Conservation (phyloP, 495 filamentous ascomycete species). For the Aspergillus steynii region DNA sequence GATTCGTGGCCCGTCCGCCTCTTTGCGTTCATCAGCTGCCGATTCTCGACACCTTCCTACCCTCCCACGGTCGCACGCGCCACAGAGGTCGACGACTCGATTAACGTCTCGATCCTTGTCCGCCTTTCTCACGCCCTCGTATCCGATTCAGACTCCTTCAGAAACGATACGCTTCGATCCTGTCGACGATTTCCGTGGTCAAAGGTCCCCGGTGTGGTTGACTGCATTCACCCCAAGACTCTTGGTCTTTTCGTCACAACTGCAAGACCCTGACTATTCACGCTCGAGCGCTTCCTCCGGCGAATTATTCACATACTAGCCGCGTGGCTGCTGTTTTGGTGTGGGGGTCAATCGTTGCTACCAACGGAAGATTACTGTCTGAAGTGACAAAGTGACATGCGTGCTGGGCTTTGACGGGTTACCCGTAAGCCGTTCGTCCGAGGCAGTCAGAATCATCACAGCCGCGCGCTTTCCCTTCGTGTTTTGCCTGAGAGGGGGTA, state of each 20-base stretch:
- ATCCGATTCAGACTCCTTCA: not conserved
- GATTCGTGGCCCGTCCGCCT: conserved; percentile 33
- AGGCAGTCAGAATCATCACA: conserved; percentile 17
- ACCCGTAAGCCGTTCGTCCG: conserved; percentile 12
- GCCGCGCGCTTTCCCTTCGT: conserved; percentile 34
- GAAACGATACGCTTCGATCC: not conserved
- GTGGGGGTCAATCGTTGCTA: not conserved
- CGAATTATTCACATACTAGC: not conserved
- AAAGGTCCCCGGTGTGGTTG: not conserved
- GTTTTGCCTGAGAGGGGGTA: conserved; percentile 53
- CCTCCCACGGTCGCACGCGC: conserved; percentile 30
- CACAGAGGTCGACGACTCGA: conserved; percentile 17
- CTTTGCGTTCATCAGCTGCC: conserved; percentile 27
- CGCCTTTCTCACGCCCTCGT: not conserved
- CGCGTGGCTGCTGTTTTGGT: not conserved
- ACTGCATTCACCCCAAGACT: not conserved
- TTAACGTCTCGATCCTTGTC: conserved; percentile 21
- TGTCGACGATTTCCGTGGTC: not conserved
- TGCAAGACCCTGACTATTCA: not conserved
- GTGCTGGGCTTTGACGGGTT: conserved; percentile 33
- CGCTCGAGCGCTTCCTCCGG: too few relatives aligned
- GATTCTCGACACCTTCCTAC: conserved; percentile 24
- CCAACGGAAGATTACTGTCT: not conserved
- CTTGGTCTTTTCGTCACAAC: not conserved
- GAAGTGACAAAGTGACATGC: conserved; percentile 32